Base-by-base conservation (phyloP, 495 filamentous ascomycete species). In the Aspergillus baeticus region DNA sequence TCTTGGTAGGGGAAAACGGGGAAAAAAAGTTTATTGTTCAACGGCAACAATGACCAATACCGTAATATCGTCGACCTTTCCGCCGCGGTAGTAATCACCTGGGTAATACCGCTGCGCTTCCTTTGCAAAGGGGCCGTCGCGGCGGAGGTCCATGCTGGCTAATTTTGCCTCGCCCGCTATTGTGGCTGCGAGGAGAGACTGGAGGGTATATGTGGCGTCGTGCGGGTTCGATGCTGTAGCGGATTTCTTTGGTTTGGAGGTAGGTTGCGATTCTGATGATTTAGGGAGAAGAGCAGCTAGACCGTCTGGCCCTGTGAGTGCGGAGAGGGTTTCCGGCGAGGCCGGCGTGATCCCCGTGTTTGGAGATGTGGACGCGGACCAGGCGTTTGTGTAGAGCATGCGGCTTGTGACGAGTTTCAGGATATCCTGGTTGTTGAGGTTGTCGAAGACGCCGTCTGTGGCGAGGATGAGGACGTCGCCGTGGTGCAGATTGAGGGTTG, bases 401-500 rank as follows among this genome's bases (percentile, higher is more conserved):
- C 84, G 74, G 31, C 81, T 76, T 46, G 87, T 92, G 26, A 91
- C 84, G 51, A 94, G 82, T 46, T 85, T 83, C 14, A 98, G 80
- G 22, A 94, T 85, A 58, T 98, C 90, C 64, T 92, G 86, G 60
- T 90, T 85, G 59, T 87, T 91, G n/a, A 98, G 77, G 63, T 98
- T 98, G 69, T 98, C 94, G 85, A 92, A 96, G 4, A 98, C 90
- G 5, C 94, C 94, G 65, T 98, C 94, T 6, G 90, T 96, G 4
- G 92, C 94, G 57, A 98, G 87, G 14, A 98, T 72, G 13, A 98
- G 71, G 6, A 98, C 87, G 67, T 98, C 94, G 5, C 94, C 94
- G 70, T 97, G 91, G 53, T 87, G 84, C 58, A 97, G 81, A 10
- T 70, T 70, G 63, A 95, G 84, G 39, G 80, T 81, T 38, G 88